Base-by-base conservation (phyloP, 2,329 filamentous ascomycete genomes). In the Phaeomoniella chlamydospora region DNA sequence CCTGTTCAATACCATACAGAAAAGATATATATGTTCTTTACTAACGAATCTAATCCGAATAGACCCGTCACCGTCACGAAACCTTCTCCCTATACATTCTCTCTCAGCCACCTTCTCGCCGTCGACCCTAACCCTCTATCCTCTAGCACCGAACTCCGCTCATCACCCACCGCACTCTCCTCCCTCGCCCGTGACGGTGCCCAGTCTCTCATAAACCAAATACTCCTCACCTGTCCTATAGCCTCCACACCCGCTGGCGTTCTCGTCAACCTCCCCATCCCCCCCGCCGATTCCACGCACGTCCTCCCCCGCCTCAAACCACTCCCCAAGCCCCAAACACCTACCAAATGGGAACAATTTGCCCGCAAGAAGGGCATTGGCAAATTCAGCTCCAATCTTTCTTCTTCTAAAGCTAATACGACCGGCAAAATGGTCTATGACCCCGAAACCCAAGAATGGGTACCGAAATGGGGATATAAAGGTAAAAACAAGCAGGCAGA, bases 301-400 rank as follows among this genome's bases (percentile, higher is more conserved):
- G 58, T 67, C 1, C 68, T 96, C 3, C 90, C 90, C 15, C 80
- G 90, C 48, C 87, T 94, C 64, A 96, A 98, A 60, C 84, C 85
- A 6, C 67, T 96, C 5, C 90, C 90, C 1, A 70, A 75, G 38
- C 72, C 77, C 46, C 90, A 87, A 64, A 67, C 78, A 39, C 80
- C 80, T 47, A 96, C 88, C 40, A 94, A 86, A 58, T 98, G 90
- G 90, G 80, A 94, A 66, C 75, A 80, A 52, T 98, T 98, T 64
- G 90, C 90, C 32, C 80, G 77, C 58, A 93, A 93, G 74, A 93
- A 94, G 71, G 90, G 90, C 38, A 96, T 98, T 36, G 62, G 62
- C 63, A 83, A 81, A 65, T 76, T 77, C 60, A 93, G 87, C 72
- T 6, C 22, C 22, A 60, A 59, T n/a, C 55, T 49, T 4, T 50